Evolutionary conservation across 768 basidiomycete genomes (phyloP).

Genomic region (Mycena chlorophos): DNA sequence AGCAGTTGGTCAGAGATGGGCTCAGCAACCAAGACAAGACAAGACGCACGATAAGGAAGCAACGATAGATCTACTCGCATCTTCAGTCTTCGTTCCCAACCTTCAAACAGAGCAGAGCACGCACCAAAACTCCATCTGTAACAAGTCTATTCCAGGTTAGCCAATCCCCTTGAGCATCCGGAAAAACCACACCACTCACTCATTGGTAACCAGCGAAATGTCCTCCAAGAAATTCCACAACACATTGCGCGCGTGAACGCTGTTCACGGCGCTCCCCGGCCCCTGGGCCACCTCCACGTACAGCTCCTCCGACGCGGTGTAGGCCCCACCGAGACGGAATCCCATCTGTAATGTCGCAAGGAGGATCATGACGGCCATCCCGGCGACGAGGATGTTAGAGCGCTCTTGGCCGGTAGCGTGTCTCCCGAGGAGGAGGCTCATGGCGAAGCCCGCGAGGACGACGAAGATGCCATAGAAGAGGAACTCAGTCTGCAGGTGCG

Average conservation of each 20-base stretch:
- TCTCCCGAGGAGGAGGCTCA: constrained; percentile 3
- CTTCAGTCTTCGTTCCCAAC: neutral
- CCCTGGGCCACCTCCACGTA: constrained; percentile 8
- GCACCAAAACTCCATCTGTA: constrained; percentile 18
- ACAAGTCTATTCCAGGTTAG: neutral
- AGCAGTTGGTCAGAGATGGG: neutral
- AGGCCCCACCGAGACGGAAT: constrained; percentile 4
- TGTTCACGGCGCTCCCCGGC: constrained; percentile 1
- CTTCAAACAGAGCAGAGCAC: neutral
- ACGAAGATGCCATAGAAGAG: constrained; percentile 18
- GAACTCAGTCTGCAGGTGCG: constrained; percentile 9
- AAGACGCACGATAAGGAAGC: constrained; percentile 14
- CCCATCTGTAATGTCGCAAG: constrained; percentile 11
- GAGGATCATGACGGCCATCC: constrained; percentile 11
- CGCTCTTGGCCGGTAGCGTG: neutral
- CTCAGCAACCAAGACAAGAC: neutral
- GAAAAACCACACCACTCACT: constrained; percentile 10
- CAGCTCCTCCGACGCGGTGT: constrained; percentile 1
- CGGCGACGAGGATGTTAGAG: neutral
- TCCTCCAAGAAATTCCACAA: constrained; percentile 15
- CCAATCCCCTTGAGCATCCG: neutral
- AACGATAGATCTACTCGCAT: constrained; percentile 18
- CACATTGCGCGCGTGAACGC: neutral
- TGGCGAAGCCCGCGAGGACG: constrained; percentile 18
- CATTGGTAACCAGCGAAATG: constrained; percentile 15